Base-by-base conservation (phyloP, 1,139 yeast species). In the Candida dubliniensis region DNA sequence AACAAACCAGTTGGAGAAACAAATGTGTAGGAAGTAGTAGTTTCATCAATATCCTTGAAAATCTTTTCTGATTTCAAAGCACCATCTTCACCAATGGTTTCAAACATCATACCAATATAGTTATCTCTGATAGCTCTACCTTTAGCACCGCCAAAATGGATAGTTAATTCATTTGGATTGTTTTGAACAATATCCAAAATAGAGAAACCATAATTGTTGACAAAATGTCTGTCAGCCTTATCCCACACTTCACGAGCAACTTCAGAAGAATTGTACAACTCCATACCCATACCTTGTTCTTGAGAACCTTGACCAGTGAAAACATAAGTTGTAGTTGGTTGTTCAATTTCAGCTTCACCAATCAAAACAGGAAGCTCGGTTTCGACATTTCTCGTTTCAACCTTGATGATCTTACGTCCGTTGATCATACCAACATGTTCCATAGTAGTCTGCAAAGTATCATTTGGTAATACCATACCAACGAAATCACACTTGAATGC, bases 251-350 rank as follows among this genome's bases (percentile, higher is more conserved):
- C 82, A 61, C 84, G 84, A 47, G 99, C 99, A 65, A 95, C 97
- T 35, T 81, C 89, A 44, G 96, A 87, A 41, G 89, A 79, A 53
- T 83, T 84, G 70, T 93, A 93, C 64, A 93, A 79, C 69, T 95
- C 99, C 99, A 93, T 93, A 76, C 99, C 99, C 99, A 93, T 93
- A 65, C 98, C 98, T 76, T 95, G 99, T 70, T 95, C 99, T 74
- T 93, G 99, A 48, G 99, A 91, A 66, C 99, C 99, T 78, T 93
- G 99, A 66, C 99, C 99, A 55, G 99, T 93, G 74, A 95, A 93
- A 48, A 93, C 96, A 65, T 87, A 93, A 14, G 99, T 86, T 40
- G 99, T 88, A 47, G 85, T 86, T 41, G 99, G 99, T 73, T 93
- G 99, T 59, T 93, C 98, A 61, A 95, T 91, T 74, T 93, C 99